Evolutionary conservation across 805 yeast genomes (phyloP).

Genomic region (Pichia californica): DNA sequence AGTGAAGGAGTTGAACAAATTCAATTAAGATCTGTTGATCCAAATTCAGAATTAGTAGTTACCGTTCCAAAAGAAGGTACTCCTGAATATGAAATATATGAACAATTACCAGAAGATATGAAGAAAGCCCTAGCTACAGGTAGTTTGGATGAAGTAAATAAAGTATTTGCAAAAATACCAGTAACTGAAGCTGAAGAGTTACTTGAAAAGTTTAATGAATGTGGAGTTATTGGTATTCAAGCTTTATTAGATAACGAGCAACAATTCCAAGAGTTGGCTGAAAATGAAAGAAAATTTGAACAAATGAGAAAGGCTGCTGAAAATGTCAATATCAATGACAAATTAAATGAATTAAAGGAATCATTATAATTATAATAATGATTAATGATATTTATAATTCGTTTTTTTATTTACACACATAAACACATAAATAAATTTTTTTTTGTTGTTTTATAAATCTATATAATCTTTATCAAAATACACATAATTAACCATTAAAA

Average conservation of each 20-base stretch:
- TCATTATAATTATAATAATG: no score
- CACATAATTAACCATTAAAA: no score
- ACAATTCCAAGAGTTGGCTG: constrained; percentile 51
- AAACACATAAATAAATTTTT: no score
- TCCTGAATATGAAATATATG: constrained; percentile 48
- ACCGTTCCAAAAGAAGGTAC: constrained; percentile 57
- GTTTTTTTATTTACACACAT: no score
- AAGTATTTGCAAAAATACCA: constrained; percentile 66
- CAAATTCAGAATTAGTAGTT: constrained; percentile 66
- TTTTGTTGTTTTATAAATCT: no score
- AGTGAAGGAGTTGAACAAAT: constrained; percentile 72
- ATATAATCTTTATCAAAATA: no score
- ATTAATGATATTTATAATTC: no score
- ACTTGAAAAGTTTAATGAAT: constrained; percentile 67
- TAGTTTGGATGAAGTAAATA: constrained; percentile 71
- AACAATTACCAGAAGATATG: constrained; percentile 53
- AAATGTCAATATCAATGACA: constrained; percentile 7
- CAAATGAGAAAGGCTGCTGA: constrained; percentile 12
- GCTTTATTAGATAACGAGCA: constrained; percentile 68
- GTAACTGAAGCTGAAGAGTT: constrained; percentile 75
- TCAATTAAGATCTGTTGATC: constrained; percentile 85
- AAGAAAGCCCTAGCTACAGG: constrained; percentile 70
- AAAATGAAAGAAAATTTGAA: constrained; percentile 27
- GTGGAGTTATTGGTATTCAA: constrained; percentile 78
- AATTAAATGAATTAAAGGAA: not conserved